Evolutionary conservation across 2,329 filamentous ascomycete genomes (phyloP).

Genomic region (Hymenoscyphus linearis): DNA sequence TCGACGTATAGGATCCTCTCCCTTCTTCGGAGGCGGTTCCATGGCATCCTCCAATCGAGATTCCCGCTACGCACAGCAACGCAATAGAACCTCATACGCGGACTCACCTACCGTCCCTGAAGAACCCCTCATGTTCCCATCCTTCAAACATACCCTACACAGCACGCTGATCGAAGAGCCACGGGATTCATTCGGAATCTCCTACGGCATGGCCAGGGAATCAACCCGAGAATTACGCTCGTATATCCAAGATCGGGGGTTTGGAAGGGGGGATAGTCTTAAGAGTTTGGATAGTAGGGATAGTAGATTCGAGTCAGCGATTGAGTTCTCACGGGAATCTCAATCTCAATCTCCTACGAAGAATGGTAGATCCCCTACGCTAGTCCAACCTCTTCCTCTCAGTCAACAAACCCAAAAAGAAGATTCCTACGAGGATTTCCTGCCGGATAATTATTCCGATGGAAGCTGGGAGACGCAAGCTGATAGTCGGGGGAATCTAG

Average conservation of each 20-base stretch:
- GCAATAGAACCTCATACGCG: constrained; percentile 14
- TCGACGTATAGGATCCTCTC: constrained; percentile 24
- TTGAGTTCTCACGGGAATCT: not conserved
- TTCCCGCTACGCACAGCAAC: constrained; percentile 11
- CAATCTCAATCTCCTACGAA: not conserved
- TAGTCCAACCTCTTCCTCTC: no score
- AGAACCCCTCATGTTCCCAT: constrained; percentile 15
- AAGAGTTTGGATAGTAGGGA: constrained; percentile 18
- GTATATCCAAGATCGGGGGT: constrained; percentile 20
- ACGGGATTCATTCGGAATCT: constrained; percentile 23
- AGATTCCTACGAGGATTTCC: constrained; percentile 15
- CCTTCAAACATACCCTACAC: constrained; percentile 10
- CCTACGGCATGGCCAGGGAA: constrained; percentile 24
- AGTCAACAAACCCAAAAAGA: not conserved
- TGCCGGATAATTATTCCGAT: constrained; percentile 16
- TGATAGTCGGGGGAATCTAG: constrained; percentile 1
- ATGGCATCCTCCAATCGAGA: constrained; percentile 8
- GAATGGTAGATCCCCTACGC: not conserved
- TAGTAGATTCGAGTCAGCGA: constrained; percentile 28
- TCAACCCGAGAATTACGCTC: constrained; percentile 26
- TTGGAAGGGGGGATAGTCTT: constrained; percentile 17
- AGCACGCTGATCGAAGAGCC: constrained; percentile 12
- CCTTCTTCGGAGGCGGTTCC: constrained; percentile 28
- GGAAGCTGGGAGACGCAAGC: constrained; percentile 23
- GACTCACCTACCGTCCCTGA: constrained; percentile 28